These are phyloP conservation scores for Lipomyces spencermartinsiae DNA, from an alignment of 805 yeast genomes.

Conservation along the genomic window DNA sequence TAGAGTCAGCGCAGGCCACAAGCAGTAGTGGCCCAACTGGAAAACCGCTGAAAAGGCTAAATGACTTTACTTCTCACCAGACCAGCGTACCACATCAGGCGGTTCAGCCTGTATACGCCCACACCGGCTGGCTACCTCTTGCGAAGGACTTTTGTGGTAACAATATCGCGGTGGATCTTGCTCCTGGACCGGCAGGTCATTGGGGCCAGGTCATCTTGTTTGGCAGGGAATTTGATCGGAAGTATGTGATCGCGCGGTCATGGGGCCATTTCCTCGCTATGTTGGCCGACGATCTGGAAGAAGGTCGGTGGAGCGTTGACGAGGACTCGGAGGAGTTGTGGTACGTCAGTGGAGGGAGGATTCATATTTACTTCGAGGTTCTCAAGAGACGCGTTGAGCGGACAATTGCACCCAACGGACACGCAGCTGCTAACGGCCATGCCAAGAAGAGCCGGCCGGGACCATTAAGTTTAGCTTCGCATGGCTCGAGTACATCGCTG, in stretches of 20 bases:
- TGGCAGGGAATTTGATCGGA: slow-evolving; percentile 93
- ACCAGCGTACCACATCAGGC: slow-evolving; percentile 78
- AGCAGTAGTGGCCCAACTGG: slow-evolving; percentile 30
- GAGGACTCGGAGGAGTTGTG: slow-evolving; percentile 59
- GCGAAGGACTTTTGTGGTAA: slow-evolving; percentile 89
- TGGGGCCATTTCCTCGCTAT: slow-evolving; percentile 88
- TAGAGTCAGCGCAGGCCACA: slow-evolving; percentile 2
- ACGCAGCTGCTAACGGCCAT: not conserved
- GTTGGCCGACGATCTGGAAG: slow-evolving; percentile 86
- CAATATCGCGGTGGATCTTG: slow-evolving; percentile 87
- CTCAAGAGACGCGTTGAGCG: slow-evolving; percentile 54
- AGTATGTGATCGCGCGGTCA: slow-evolving; percentile 81
- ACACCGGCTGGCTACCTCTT: slow-evolving; percentile 89
- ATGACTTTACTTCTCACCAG: slow-evolving; percentile 47
- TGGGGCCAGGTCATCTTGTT: slow-evolving; percentile 92
- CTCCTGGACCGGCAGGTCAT: slow-evolving; percentile 77
- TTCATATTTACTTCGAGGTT: slow-evolving; percentile 69
- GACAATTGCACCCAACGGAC: slow-evolving; percentile 10
- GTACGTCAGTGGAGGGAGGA: slow-evolving; percentile 69
- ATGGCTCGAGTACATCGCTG: slow-evolving; percentile 13
- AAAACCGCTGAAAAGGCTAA: slow-evolving; percentile 6
- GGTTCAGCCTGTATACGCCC: slow-evolving; percentile 80
- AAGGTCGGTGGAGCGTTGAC: slow-evolving; percentile 77
- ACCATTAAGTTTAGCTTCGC: slow-evolving; percentile 14
- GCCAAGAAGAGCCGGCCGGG: slow-evolving; percentile 14